These are phyloP conservation scores for Aspergillus oerlinghausenensis DNA, from an alignment of 2,329 filamentous ascomycete genomes.

Conservation along the genomic window DNA sequence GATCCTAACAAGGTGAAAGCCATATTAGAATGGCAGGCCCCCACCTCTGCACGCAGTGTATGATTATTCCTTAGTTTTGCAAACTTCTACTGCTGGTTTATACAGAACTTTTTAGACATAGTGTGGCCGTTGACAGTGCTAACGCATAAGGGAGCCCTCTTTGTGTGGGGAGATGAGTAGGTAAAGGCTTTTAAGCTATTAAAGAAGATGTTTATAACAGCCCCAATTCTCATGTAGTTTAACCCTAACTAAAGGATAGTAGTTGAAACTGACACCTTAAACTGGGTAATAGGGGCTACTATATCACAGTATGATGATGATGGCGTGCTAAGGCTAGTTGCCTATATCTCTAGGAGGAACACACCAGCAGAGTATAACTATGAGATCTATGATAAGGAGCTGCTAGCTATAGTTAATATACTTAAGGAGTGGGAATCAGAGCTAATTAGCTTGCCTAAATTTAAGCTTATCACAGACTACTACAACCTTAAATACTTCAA, in stretches of 20 bases:
- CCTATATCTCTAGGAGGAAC: background rate
- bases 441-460: too few relatives aligned
- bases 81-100: background rate
- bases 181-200: accelerated
- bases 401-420: too few relatives aligned
- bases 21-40: too few relatives aligned
- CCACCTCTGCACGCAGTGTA: background rate
- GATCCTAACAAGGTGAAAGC: background rate
- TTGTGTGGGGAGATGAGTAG: too few relatives aligned
- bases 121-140: background rate
- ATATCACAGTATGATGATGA: background rate
- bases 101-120: too few relatives aligned
- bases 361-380: too few relatives aligned
- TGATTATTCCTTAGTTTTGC: background rate
- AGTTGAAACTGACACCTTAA: background rate
- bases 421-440: too few relatives aligned
- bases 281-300: background rate
- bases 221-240: background rate
- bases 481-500: too few relatives aligned
- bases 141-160: too few relatives aligned
- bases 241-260: background rate
- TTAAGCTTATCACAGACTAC: too few relatives aligned
- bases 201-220: background rate
- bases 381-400: too few relatives aligned
- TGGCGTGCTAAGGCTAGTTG: too few relatives aligned